A percentile compares a stretch with the other conserved stretches of the same genome.
These are phyloP conservation scores for Rhodotorula diobovata DNA, from an alignment of 768 basidiomycete genomes.

Conservation along the genomic window DNA sequence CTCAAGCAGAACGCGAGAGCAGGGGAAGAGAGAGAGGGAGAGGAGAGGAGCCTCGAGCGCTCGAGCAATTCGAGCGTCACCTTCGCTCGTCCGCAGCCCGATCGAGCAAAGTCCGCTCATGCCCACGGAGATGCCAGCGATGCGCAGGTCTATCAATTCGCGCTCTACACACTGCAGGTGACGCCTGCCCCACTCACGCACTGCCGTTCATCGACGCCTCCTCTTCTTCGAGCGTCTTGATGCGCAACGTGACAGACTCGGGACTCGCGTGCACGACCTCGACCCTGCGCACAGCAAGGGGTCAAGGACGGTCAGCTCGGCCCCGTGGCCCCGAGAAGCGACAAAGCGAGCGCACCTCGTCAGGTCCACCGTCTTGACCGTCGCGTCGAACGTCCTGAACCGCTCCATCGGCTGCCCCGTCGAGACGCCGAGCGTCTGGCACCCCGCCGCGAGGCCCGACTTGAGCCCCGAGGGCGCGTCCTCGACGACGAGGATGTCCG, in stretches of 20 bases:
- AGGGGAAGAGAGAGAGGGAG: neutral
- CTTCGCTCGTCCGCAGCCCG: too few relatives aligned
- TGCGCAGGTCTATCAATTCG: too few relatives aligned
- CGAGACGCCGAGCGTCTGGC: slow-evolving; percentile 72
- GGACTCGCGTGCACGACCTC: slow-evolving; percentile 29
- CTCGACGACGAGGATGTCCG: slow-evolving; percentile 63
- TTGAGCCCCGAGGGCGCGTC: slow-evolving; percentile 80
- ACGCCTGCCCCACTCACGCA: too few relatives aligned
- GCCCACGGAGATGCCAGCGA: too few relatives aligned
- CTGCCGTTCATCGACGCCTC: neutral
- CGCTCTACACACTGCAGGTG: too few relatives aligned
- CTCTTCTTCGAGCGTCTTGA: slow-evolving; percentile 36
- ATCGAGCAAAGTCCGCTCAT: too few relatives aligned
- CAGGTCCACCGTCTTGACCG: slow-evolving; percentile 67
- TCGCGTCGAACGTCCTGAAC: slow-evolving; percentile 57
- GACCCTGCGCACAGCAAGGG: slow-evolving; percentile 2
- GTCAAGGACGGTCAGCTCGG: neutral
- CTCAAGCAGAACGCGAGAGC: too few relatives aligned
- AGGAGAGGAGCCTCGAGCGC: too few relatives aligned
- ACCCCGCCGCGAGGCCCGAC: slow-evolving; percentile 70
- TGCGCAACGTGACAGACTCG: slow-evolving; percentile 24
- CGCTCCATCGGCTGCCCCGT: slow-evolving; percentile 65
- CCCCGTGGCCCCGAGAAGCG: neutral
- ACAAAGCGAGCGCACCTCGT: slow-evolving; percentile 54
- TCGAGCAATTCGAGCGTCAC: too few relatives aligned